Conservation (phyloP, 2,329 filamentous ascomycete species). For the Colletotrichum sp. region DNA sequence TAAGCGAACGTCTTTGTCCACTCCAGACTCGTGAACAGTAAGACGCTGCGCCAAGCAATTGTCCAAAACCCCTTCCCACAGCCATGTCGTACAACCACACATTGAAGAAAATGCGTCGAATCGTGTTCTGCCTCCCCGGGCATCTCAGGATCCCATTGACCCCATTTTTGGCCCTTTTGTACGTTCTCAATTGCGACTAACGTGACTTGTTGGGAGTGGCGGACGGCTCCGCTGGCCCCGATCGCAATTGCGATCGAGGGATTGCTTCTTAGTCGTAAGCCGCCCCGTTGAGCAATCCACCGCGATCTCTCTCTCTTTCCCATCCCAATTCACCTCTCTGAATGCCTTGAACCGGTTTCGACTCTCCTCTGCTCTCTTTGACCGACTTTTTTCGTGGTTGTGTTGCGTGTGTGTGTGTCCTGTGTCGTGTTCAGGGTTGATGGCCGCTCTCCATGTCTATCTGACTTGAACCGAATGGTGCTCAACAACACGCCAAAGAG, state of each 20-base stretch:
- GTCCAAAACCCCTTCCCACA: background rate
- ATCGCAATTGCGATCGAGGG: conserved; percentile 23
- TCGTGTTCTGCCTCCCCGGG: background rate
- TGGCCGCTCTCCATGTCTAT: conserved; percentile 18
- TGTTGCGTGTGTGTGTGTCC: background rate
- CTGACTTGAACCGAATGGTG: conserved; percentile 22
- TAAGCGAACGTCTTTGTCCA: background rate
- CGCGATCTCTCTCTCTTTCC: conserved; percentile 4
- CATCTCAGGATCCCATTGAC: background rate
- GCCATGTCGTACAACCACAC: background rate
- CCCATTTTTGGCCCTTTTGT: background rate
- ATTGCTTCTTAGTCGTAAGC: conserved; percentile 22
- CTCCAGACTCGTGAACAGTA: background rate
- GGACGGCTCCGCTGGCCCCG: conserved; percentile 14
- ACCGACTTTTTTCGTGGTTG: background rate
- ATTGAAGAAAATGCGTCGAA: background rate
- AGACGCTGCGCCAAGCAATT: background rate
- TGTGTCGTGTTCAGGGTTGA: conserved; percentile 9
- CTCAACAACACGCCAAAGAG: conserved; percentile 23
- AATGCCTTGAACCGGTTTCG: background rate
- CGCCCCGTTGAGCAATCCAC: conserved; percentile 16
- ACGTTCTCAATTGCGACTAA: conserved; percentile 12
- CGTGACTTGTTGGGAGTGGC: conserved; percentile 10
- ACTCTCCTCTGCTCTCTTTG: background rate
- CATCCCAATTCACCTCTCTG: background rate